phyloP scores from a whole-genome alignment of 352 stramenopile genomes.

The Blastocystis sp. region DNA sequence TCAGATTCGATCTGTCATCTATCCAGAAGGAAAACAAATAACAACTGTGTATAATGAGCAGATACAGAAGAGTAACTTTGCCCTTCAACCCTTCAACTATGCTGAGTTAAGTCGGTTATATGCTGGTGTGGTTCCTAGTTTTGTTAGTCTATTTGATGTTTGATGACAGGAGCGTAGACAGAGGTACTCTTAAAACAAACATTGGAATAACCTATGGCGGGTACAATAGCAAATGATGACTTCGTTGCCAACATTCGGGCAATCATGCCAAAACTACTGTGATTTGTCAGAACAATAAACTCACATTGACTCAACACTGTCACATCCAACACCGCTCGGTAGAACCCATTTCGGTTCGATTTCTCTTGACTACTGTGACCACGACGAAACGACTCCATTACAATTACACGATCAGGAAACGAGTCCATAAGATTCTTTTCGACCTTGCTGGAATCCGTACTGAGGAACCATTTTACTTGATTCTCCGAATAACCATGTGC shows the following conservation, averaged over 20 bases:
- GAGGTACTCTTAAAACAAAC: not conserved
- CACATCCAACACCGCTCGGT: conserved; percentile 38
- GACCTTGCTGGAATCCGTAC: conserved; percentile 19
- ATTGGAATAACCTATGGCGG: conserved; percentile 6
- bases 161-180: not conserved
- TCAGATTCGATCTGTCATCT: not conserved
- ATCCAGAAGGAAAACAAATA: not conserved
- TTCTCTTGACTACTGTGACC: not conserved
- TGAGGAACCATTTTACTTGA: conserved; percentile 19
- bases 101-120: not conserved
- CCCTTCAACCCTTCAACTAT: not conserved
- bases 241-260: conserved; percentile 3
- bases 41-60: not conserved
- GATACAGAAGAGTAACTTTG: not conserved
- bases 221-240: conserved; percentile 21
- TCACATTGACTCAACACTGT: conserved; percentile 42
- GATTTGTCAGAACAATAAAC: conserved; percentile 55
- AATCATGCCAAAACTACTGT: conserved; percentile 60
- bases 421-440: not conserved
- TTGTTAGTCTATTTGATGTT: not conserved
- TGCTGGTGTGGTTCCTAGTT: not conserved
- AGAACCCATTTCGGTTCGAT: conserved; percentile 19
- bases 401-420: conserved; percentile 21
- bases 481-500: not conserved
- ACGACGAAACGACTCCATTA: not conserved